Evolutionary conservation across 352 stramenopile genomes (phyloP), one percentile per base, ranked within the genome.

Genomic region (Phytophthora pini): DNA sequence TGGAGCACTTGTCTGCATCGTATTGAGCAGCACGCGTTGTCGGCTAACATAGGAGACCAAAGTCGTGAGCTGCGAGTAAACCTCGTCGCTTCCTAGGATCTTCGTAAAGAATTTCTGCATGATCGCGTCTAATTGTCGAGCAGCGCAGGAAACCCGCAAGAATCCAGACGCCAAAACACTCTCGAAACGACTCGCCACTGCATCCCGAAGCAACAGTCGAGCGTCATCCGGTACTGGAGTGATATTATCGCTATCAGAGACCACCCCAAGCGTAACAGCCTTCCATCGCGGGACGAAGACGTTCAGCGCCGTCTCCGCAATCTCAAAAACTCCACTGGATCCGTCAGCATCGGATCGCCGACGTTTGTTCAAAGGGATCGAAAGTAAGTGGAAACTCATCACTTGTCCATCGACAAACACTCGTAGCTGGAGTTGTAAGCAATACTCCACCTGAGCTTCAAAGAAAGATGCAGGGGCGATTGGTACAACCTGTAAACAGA

Each of bases 41-140:
- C 63, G 56, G 26, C 40, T 68, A 24, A 75, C n/a, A 36, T 65
- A 75, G 4, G 67, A 58, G 22, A 75, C 17, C 11, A 72, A 34
- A 3, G 51, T 31, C 17, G 67, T 72, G 39, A 75, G 56, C 2
- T 48, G 64, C 4, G 62, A 62, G 43, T 72, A 72, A 20, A 68
- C 10, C 2, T 60, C 67, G 15, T 68, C 61, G 15, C 46, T 40
- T 11, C 67, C 56, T 9, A 68, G 11, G 7, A 75, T 52, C 8
- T 49, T 62, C 10, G 8, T 57, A n/a, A 75, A 68, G 12, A 75
- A 70, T 26, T 40, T 72, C 29, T 75, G 50, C 61, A 75, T 49
- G 1, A 65, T 24, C 5, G 41, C 43, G 26, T 72, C 61, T 10
- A 75, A 40, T 40, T 72, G 67, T 41, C 41, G 39, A 24, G 51